Conservation (phyloP, 1,139 yeast genomes). For the Sugiyamaella paludigena region DNA sequence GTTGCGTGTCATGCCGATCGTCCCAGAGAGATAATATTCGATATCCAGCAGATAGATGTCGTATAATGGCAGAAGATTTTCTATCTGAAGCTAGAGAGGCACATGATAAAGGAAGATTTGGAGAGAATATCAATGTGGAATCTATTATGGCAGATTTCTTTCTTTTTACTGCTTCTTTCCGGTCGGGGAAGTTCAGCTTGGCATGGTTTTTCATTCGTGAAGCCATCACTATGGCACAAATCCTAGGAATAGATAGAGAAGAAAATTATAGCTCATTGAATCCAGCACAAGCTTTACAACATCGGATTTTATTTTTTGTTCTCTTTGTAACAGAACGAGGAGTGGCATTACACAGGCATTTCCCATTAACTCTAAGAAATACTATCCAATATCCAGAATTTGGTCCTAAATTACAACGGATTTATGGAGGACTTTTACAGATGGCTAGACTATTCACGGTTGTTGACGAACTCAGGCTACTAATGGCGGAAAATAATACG, state of each 20-base stretch:
- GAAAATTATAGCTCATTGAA: slow-evolving; percentile 11
- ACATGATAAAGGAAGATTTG: slow-evolving; percentile 8
- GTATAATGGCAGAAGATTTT: neutral
- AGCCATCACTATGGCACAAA: slow-evolving; percentile 20
- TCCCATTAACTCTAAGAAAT: slow-evolving; percentile 18
- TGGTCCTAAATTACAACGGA: slow-evolving; percentile 3
- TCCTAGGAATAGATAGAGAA: slow-evolving; percentile 20
- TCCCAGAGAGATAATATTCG: neutral
- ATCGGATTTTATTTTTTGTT: slow-evolving; percentile 17
- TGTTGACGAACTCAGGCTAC: slow-evolving; percentile 16
- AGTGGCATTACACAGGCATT: slow-evolving; percentile 15
- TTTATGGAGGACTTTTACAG: slow-evolving; percentile 11
- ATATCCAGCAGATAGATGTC: slow-evolving; percentile 7
- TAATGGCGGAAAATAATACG: too few species aligned
- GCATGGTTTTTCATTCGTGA: slow-evolving; percentile 20
- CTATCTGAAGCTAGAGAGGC: slow-evolving; percentile 5
- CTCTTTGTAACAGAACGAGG: slow-evolving; percentile 23
- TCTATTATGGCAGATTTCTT: slow-evolving; percentile 16
- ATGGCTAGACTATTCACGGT: slow-evolving; percentile 20
- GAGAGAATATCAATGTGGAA: slow-evolving; percentile 1
- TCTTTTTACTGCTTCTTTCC: slow-evolving; percentile 17
- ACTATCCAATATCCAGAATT: slow-evolving; percentile 16
- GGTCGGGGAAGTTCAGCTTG: slow-evolving; percentile 10
- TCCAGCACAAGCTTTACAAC: slow-evolving; percentile 10
- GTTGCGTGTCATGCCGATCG: slow-evolving; percentile 2